phyloP scores from a whole-genome alignment of 139 green algal species.

The Volvox reticuliferus region DNA sequence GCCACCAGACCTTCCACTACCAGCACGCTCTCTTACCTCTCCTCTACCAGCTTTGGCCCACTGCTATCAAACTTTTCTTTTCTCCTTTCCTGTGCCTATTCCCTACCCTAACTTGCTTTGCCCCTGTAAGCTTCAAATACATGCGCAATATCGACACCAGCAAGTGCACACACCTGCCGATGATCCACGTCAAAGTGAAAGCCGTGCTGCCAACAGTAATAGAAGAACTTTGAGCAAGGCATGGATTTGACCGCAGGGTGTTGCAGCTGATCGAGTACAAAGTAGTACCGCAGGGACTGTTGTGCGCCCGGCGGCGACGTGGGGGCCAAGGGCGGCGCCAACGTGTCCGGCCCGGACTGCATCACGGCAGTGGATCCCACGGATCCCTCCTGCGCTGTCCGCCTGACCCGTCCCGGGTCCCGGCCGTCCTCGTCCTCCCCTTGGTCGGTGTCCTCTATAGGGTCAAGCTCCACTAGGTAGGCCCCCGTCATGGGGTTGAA shows the following conservation, averaged over 20 bases:
- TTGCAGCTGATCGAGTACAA: constrained; percentile 49
- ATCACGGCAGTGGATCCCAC: neutral
- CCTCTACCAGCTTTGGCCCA: too few relatives aligned
- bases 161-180: constrained; percentile 19
- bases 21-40: too few relatives aligned
- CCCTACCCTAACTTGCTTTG: too few relatives aligned
- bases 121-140: too few relatives aligned
- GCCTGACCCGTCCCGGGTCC: neutral
- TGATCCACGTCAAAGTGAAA: constrained; percentile 64
- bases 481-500: constrained; percentile 54
- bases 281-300: constrained; percentile 58
- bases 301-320: neutral
- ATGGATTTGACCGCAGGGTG: constrained; percentile 49
- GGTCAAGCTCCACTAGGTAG: constrained; percentile 50
- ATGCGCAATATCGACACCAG: too few relatives aligned
- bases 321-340: neutral
- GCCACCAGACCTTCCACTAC: too few relatives aligned
- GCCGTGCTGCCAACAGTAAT: constrained; percentile 56
- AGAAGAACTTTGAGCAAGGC: constrained; percentile 60
- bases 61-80: too few relatives aligned
- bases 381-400: neutral
- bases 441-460: constrained; percentile 24
- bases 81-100: too few relatives aligned
- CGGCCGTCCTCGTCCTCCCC: neutral
- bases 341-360: neutral